These are phyloP conservation scores for Fragilaria radians DNA, from an alignment of 108 stramenopile species.

Conservation along the genomic window DNA sequence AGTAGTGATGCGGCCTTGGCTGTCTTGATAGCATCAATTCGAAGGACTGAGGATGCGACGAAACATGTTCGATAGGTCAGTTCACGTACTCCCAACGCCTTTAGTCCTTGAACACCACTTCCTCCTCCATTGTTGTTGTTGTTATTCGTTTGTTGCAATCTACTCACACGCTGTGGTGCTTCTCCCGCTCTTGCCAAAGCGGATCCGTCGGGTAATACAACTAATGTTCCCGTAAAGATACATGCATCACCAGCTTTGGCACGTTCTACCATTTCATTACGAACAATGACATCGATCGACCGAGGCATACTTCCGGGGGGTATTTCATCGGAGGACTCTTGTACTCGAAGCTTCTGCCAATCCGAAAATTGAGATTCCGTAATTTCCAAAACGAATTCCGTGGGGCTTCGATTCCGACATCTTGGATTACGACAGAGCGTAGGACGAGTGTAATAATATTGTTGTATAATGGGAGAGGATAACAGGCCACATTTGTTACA, in stretches of 20 bases:
- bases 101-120: slow-evolving; percentile 88
- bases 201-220: slow-evolving; percentile 91
- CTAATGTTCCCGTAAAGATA: slow-evolving; percentile 84
- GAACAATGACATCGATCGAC: slow-evolving; percentile 86
- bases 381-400: slow-evolving; percentile 73
- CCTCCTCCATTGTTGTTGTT: slow-evolving; percentile 55
- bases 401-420: slow-evolving; percentile 57
- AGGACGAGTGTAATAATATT: slow-evolving; percentile 96
- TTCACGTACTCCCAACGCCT: slow-evolving; percentile 89
- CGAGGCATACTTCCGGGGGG: slow-evolving; percentile 98
- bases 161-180: slow-evolving; percentile 30
- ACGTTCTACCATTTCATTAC: slow-evolving; percentile 96
- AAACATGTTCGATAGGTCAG: slow-evolving; percentile 95
- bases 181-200: slow-evolving; percentile 88
- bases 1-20: slow-evolving; percentile 33
- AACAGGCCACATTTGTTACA: slow-evolving; percentile 90
- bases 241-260: slow-evolving; percentile 97
- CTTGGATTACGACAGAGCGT: slow-evolving; percentile 90
- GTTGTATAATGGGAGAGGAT: slow-evolving; percentile 78
- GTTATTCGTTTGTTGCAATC: slow-evolving; percentile 11
- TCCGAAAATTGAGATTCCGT: slow-evolving; percentile 82
- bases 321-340: slow-evolving; percentile 96
- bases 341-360: slow-evolving; percentile 97
- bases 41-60: slow-evolving; percentile 81
- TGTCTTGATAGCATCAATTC: slow-evolving; percentile 46